These are phyloP conservation scores for Suhomyces ambrosiae DNA, from an alignment of 1,139 yeast species.

Conservation along the genomic window DNA sequence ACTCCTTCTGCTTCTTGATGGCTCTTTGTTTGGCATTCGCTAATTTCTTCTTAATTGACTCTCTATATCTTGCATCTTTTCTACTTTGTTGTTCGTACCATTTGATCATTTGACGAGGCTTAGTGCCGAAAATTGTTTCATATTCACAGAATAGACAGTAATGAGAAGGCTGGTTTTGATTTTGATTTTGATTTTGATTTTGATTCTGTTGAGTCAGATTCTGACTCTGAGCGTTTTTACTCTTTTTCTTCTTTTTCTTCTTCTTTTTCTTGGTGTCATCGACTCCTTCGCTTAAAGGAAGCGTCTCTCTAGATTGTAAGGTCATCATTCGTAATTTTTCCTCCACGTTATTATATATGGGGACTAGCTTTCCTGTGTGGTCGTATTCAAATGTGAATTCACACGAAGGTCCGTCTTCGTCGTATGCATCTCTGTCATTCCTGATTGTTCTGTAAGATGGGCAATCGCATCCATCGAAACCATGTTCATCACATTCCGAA, in stretches of 20 bases:
- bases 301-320: slow-evolving; percentile 18
- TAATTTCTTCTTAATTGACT: slow-evolving; percentile 37
- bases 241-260: slow-evolving; percentile 25
- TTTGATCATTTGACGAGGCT: slow-evolving; percentile 50
- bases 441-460: slow-evolving; percentile 24
- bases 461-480: slow-evolving; percentile 35
- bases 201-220: not conserved
- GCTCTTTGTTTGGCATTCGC: slow-evolving; percentile 43
- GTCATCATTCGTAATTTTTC: slow-evolving; percentile 40
- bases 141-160: slow-evolving; percentile 64
- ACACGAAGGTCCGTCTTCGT: slow-evolving; percentile 29
- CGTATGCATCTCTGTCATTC: slow-evolving; percentile 14
- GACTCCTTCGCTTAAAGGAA: slow-evolving; percentile 7
- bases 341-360: slow-evolving; percentile 44
- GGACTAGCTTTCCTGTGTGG: slow-evolving; percentile 44
- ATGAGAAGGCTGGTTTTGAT: slow-evolving; percentile 6
- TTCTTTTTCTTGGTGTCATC: slow-evolving; percentile 23
- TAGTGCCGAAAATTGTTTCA: slow-evolving; percentile 55
- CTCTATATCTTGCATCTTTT: slow-evolving; percentile 36
- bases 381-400: slow-evolving; percentile 51
- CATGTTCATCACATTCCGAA: slow-evolving; percentile 37
- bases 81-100: slow-evolving; percentile 46
- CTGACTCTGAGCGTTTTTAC: slow-evolving; percentile 2
- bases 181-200: not conserved
- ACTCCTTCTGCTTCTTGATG: slow-evolving; percentile 31